Base-by-base conservation (phyloP, 164 flowering plant species). In the Sextonia rubra region DNA sequence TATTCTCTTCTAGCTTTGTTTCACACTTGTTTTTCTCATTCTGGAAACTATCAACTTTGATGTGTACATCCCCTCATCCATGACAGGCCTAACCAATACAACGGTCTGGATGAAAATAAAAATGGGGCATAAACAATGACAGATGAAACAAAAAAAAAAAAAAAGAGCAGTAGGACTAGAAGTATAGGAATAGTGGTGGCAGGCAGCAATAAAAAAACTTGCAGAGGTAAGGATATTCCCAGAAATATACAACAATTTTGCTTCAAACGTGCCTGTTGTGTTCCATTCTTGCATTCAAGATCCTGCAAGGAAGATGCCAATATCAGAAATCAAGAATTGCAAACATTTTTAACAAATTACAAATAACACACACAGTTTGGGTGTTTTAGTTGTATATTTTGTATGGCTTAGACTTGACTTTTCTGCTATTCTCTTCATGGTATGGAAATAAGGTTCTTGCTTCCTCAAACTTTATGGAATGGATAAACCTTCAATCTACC, bases 281-380 rank as follows among this genome's bases (percentile, higher is more conserved):
- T 75, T 77, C 95, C 93, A 78, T 89, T 90, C 71, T 79, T 87
- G 47, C 77, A 75, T 29, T 85, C 80, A 60, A 95, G 80, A 75
- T 95, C 99, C 99, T 95, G 90, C 64, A 71, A 77, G 52, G 37
- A n/a, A 47, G 69, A 77, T 20, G 26, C n/a, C 60, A 30, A 61
- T 23, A 25, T 63, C 23, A 73, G 47, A 56, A 70, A 8, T 22
- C 47, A 58, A 18, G 20, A 3, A 23, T 44, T 52, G 70, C 7
- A 64, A 64, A 14, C 58, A 52, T 64, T 25, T 12, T 20, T 17
- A 2, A 64, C 14, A 29, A 64, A 30, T 12, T 18, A 64, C 8
- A 26, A 64, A 64, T 15, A 52, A 52, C 20, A 52, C 11, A 12
- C 17, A 52, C 14, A 52, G n/a, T 15, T 52, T 3, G 20, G n/a